A percentile compares a stretch with the other conserved stretches of the same genome.
phyloP scores from a whole-genome alignment of 495 filamentous ascomycete genomes.

The Hypoxylon subgilvum region DNA sequence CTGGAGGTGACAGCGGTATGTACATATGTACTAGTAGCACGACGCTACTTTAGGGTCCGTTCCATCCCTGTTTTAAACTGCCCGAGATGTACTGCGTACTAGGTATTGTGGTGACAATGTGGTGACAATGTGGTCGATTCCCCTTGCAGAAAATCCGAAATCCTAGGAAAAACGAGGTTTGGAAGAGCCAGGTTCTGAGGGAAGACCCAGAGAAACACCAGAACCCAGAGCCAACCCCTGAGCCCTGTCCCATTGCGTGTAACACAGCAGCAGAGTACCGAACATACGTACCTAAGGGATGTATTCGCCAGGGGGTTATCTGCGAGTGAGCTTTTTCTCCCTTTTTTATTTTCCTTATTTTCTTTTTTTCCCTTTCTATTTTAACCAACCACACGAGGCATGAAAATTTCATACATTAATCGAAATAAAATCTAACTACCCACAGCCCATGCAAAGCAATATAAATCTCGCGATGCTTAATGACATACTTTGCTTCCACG shows the following conservation, averaged over 20 bases:
- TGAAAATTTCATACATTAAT: too few relatives aligned
- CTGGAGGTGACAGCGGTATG: neutral
- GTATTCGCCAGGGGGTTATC: neutral
- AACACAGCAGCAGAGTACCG: slow-evolving; percentile 14
- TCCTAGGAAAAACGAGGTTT: neutral
- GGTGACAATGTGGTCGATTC: slow-evolving; percentile 6
- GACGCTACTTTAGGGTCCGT: slow-evolving; percentile 30
- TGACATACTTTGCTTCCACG: too few relatives aligned
- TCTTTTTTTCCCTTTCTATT: too few relatives aligned
- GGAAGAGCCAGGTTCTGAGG: neutral
- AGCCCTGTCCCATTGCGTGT: slow-evolving; percentile 13
- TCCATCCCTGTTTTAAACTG: slow-evolving; percentile 29
- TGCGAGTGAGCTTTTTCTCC: too few relatives aligned
- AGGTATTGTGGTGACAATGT: slow-evolving; percentile 14
- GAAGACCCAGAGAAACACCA: too few relatives aligned
- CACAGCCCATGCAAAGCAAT: too few relatives aligned
- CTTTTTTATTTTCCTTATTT: slow-evolving; percentile 1
- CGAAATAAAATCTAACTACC: too few relatives aligned
- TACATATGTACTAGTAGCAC: neutral
- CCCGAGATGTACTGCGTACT: slow-evolving; percentile 11
- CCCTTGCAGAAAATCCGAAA: slow-evolving; percentile 30
- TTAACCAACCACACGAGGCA: too few relatives aligned
- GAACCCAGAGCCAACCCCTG: too few relatives aligned
- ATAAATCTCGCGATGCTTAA: too few relatives aligned
- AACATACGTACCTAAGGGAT: neutral